Evolutionary conservation across 345 rosid species (phyloP), one percentile per base, ranked within the genome.

Genomic region (Citrus mangshanensis): DNA sequence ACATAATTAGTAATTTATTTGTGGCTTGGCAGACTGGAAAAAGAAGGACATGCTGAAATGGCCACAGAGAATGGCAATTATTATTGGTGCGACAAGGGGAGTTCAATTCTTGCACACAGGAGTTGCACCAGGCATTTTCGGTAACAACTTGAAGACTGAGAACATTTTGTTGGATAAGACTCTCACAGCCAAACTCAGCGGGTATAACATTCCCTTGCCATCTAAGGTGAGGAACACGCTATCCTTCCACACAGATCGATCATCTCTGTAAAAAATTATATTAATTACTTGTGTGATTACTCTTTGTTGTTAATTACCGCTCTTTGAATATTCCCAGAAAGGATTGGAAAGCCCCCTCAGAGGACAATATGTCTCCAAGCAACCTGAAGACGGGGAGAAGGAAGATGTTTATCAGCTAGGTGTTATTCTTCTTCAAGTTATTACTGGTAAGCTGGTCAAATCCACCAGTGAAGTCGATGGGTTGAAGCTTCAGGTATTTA

Each of bases 351-450:
- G 79, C 34, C 84, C 86, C 75, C 77, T 82, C 3, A 73, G 28
- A 19, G 84, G 84, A 37, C 80, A 78, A 9, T 79, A 80, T 14
- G 32, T 25, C 76, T 32, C 76, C 68, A 74, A 66, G 21, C 37
- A 14, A 10, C 64, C 56, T 27, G 46, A 80, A 81, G 86, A 78
- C 40, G 83, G 87, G 70, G 97, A 90, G 82, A 93, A 91, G 77
- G 98, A 95, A 84, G 98, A 95, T 65, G 84, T 95, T 54, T 95
- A 93, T 83, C 98, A 89, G 72, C 88, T 95, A 38, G 98, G 98
- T 27, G 81, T 85, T 46, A 90, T 95, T 73, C 87, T 93, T 32
- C 82, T 92, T 60, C 91, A 92, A 81, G 74, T 90, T 60, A 93
- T 92, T 40, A 87, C 95, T 1, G 95, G 98, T 1, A 88, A 83